Percentiles rank a stretch among this genome's conserved stretches.
Evolutionary conservation across 2,329 filamentous ascomycete genomes (phyloP).

Genomic region (Lasiodiplodia hormozganensis): DNA sequence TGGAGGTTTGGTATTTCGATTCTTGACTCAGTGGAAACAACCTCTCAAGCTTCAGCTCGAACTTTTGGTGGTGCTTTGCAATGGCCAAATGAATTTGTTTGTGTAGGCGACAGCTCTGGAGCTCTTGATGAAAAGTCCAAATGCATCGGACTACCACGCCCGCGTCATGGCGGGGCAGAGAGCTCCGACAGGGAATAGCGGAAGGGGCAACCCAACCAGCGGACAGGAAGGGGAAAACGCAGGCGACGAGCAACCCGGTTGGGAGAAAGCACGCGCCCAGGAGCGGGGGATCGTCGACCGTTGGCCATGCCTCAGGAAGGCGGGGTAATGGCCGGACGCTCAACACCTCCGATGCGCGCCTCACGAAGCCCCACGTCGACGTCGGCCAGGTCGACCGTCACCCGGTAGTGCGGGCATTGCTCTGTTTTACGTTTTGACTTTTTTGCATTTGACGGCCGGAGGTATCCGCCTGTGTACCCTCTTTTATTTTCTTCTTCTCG

Average conservation of each 20-base stretch:
- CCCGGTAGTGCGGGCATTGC: not conserved
- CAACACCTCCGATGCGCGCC: not conserved
- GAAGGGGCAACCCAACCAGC: not conserved
- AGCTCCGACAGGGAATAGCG: not conserved
- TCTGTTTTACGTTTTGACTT: not conserved
- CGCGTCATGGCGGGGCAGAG: constrained; percentile 3
- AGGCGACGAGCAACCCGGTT: not conserved
- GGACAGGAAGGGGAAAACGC: not conserved
- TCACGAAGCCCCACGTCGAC: constrained; percentile 3
- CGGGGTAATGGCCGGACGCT: constrained; percentile 12
- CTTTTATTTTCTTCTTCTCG: not conserved
- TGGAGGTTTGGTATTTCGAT: not conserved
- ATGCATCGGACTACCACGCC: constrained; percentile 10
- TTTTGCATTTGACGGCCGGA: too few species aligned
- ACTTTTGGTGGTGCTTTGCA: not conserved
- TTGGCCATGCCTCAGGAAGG: not conserved
- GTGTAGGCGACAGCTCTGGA: not conserved
- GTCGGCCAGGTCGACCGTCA: not conserved
- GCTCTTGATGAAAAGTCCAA: not conserved
- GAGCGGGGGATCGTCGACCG: constrained; percentile 28
- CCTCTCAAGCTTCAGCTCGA: not conserved
- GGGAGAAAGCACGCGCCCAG: not conserved
- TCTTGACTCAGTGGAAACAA: not conserved
- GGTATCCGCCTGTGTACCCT: not conserved
- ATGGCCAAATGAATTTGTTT: not conserved